Conservation (phyloP, 257 asterid genomes). For the Anisodus acutangulus region DNA sequence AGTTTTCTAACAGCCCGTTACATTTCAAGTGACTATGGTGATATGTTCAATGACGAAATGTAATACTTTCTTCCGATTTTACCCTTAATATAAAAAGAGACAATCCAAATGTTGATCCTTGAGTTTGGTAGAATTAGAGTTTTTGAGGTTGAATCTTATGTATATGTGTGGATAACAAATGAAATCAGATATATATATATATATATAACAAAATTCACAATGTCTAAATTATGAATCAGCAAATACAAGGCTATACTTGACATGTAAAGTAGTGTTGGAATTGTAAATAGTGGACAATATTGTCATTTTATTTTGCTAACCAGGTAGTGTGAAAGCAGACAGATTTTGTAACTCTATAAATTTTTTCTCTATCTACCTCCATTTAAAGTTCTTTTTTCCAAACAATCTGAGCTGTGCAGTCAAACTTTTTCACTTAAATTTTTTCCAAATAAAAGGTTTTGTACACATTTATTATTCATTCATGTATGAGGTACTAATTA, state of each 20-base stretch:
- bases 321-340: neutral
- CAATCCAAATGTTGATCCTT: neutral
- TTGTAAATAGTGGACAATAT: neutral
- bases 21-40: neutral
- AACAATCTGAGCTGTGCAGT: neutral
- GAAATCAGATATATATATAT: too few relatives aligned
- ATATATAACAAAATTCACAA: too few relatives aligned
- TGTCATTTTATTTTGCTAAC: slow-evolving; percentile 18
- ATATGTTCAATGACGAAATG: neutral
- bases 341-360: neutral
- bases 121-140: neutral
- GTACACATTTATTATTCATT: neutral
- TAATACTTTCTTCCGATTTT: neutral
- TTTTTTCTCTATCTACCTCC: neutral
- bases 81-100: neutral
- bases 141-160: neutral
- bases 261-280: neutral
- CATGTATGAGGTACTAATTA: slow-evolving; percentile 4
- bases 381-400: neutral
- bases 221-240: neutral
- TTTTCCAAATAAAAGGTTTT: neutral
- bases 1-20: neutral
- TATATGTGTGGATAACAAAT: too few relatives aligned
- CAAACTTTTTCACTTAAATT: neutral
- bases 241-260: neutral